Conservation (phyloP, 1,139 yeast genomes). For the Diutina ranongensis region DNA sequence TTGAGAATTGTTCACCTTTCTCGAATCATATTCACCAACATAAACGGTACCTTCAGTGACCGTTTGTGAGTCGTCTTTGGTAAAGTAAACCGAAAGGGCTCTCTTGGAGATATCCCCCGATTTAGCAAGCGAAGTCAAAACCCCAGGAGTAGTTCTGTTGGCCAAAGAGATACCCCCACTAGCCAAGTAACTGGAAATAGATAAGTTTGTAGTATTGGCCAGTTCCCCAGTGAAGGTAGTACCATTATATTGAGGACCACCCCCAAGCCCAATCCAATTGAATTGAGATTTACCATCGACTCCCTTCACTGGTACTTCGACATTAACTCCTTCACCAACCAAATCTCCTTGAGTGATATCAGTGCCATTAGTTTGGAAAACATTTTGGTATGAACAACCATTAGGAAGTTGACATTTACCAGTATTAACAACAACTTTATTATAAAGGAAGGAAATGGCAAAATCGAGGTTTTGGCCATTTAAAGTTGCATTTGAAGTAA, state of each 20-base stretch:
- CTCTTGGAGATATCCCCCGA: background rate
- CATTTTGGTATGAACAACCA: background rate
- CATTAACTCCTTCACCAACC: background rate
- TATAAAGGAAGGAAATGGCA: background rate
- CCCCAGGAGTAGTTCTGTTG: background rate
- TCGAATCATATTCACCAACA: background rate
- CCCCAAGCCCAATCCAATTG: background rate
- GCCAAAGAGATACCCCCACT: background rate
- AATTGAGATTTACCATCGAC: background rate
- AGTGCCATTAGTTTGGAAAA: background rate
- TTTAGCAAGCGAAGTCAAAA: background rate
- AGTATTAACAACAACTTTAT: background rate
- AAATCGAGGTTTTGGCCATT: background rate
- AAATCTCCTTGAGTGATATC: background rate
- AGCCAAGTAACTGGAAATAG: background rate
- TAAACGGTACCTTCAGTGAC: background rate
- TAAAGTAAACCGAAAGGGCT: background rate
- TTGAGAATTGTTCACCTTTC: background rate
- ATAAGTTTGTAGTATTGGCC: background rate
- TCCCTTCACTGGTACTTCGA: background rate
- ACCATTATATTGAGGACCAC: background rate
- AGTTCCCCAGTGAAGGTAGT: background rate
- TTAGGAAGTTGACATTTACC: background rate
- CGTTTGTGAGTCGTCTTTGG: background rate
- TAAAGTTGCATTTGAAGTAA: background rate